Base-by-base conservation (phyloP, 306 rosid genomes). In the Calophaca sinica region DNA sequence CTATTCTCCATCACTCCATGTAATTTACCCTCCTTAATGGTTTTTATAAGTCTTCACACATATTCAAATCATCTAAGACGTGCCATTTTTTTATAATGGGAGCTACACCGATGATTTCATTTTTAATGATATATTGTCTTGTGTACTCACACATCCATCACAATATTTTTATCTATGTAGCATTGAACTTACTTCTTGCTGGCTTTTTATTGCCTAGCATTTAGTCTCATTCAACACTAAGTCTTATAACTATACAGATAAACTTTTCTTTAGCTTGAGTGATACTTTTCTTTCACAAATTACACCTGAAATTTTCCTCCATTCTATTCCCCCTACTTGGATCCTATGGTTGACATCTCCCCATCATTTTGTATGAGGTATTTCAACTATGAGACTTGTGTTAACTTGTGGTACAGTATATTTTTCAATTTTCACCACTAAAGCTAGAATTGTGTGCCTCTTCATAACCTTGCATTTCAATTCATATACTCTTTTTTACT, bases 311-410 rank as follows among this genome's bases (percentile, higher is more conserved):
- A 11, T 8, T 11, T 7, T 42, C 0, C 48, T 7, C 48, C 9
- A 42, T 15, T 62, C 39, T 20, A 2, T 38, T 4, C 51, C 4
- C 49, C 68, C 50, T 62, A 8, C 51, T 39, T 62, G 33, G 32
- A 62, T 62, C 50, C 51, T 38, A 62, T 62, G 68, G 49, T 14
- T 14, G 50, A 14, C 4, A 28, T 57, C 62, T 52, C 38, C n/a
- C n/a, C n/a, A n/a, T n/a, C n/a, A n/a, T n/a, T n/a, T n/a, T n/a
- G n/a, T n/a, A n/a, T n/a, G n/a, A n/a, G n/a, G n/a, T n/a, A n/a
- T n/a, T n/a, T n/a, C n/a, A n/a, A n/a, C n/a, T n/a, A n/a, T n/a
- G n/a, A n/a, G n/a, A n/a, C n/a, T n/a, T n/a, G n/a, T n/a, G n/a
- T n/a, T n/a, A n/a, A n/a, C n/a, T n/a, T n/a, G n/a, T n/a, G n/a